A percentile compares a stretch with the other conserved stretches of the same genome.
These are phyloP conservation scores for Stachybotrys elegans DNA, from an alignment of 2,329 filamentous ascomycete species.

Conservation along the genomic window DNA sequence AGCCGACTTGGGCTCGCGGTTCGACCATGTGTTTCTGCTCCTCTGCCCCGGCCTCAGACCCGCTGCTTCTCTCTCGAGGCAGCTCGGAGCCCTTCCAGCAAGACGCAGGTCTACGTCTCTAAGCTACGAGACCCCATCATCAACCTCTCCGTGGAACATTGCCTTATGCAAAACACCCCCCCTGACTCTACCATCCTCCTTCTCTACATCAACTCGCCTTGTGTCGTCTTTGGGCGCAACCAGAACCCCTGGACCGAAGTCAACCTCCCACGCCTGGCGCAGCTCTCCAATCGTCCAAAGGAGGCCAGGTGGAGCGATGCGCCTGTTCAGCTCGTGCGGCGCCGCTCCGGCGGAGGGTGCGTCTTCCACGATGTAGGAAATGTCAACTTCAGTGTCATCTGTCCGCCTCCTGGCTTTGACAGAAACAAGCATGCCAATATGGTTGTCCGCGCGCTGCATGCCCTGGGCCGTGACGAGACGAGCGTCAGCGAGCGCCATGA, in stretches of 20 bases:
- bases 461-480: conserved; percentile 52
- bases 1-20: not conserved
- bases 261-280: conserved; percentile 59
- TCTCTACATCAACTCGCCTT: conserved; percentile 82
- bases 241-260: conserved; percentile 97
- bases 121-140: conserved; percentile 69
- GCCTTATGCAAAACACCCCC: conserved; percentile 71
- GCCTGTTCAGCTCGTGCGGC: conserved; percentile 62
- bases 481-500: conserved; percentile 89
- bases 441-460: conserved; percentile 76
- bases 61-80: conserved; percentile 30
- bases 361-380: conserved; percentile 95
- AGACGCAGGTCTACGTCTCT: conserved; percentile 67
- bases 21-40: not conserved
- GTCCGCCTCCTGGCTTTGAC: conserved; percentile 70
- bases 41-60: not conserved
- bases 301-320: conserved; percentile 19
- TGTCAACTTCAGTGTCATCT: conserved; percentile 91
- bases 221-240: conserved; percentile 88
- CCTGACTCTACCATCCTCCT: conserved; percentile 73
- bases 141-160: conserved; percentile 92
- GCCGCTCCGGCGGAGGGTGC: conserved; percentile 82
- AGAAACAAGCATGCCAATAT: conserved; percentile 86
- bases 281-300: conserved; percentile 13
- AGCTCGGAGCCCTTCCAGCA: conserved; percentile 37